phyloP scores from a whole-genome alignment of 768 basidiomycete genomes.

The Myochromella boudieri region DNA sequence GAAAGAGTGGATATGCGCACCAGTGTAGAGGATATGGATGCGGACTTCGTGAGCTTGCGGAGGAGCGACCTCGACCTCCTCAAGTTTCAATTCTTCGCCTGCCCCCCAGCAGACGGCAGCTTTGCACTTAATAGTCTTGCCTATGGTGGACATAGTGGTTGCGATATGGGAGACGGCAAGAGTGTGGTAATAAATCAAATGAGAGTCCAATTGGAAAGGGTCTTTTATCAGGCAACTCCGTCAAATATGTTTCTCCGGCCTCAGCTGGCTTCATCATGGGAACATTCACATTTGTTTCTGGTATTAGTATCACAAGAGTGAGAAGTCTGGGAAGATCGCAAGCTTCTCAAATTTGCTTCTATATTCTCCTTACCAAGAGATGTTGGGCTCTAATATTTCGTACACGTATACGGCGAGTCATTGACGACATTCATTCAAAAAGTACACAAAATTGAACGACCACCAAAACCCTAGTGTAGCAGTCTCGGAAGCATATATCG shows the following conservation, averaged over 20 bases:
- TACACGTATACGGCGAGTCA: constrained; percentile 4
- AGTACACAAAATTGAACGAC: constrained; percentile 36
- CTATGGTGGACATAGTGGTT: constrained; percentile 69
- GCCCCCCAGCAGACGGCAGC: constrained; percentile 97
- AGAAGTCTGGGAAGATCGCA: no score
- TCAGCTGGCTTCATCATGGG: constrained; percentile 1
- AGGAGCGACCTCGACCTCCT: constrained; percentile 92
- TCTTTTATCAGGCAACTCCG: constrained; percentile 1
- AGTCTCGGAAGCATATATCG: constrained; percentile 19
- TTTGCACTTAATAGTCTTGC: constrained; percentile 83
- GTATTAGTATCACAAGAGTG: no score
- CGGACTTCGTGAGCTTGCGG: constrained; percentile 90
- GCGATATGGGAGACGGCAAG: constrained; percentile 2
- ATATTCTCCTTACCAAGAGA: no score
- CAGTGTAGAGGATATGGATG: constrained; percentile 90
- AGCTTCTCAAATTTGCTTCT: no score
- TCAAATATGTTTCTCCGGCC: constrained; percentile 3
- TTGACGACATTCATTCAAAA: constrained; percentile 17
- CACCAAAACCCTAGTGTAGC: constrained; percentile 41
- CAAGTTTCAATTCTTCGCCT: constrained; percentile 80
- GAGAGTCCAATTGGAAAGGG: neutral
- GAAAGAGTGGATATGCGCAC: constrained; percentile 35
- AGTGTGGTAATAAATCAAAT: neutral
- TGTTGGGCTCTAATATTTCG: no score
- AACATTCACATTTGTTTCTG: neutral